A percentile compares a stretch with the other conserved stretches of the same genome.
Evolutionary conservation across 2,329 filamentous ascomycete genomes (phyloP).

Genomic region (Diatrype stigma): DNA sequence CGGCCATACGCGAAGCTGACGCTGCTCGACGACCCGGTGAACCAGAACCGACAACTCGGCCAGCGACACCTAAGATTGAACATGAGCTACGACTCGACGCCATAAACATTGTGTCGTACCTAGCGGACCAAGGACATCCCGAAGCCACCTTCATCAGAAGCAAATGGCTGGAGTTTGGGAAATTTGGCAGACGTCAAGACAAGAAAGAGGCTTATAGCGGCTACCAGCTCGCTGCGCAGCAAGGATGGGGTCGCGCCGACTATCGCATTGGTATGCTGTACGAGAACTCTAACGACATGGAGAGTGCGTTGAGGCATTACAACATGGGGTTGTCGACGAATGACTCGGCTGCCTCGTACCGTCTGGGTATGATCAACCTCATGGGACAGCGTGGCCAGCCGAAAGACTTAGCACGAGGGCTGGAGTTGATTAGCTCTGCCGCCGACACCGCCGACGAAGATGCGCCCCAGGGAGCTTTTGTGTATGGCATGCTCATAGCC

Average conservation of each 20-base stretch:
- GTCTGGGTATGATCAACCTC: slow-evolving; percentile 95
- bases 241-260: slow-evolving; percentile 82
- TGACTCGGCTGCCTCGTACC: slow-evolving; percentile 82
- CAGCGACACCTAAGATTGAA: slow-evolving; percentile 79
- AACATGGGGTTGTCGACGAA: slow-evolving; percentile 71
- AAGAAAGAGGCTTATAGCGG: slow-evolving; percentile 90
- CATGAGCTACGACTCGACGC: slow-evolving; percentile 85
- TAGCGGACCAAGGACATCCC: slow-evolving; percentile 87
- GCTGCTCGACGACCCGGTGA: slow-evolving; percentile 27
- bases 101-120: slow-evolving; percentile 84
- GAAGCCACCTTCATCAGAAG: slow-evolving; percentile 91
- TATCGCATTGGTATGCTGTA: slow-evolving; percentile 99
- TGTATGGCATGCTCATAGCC: slow-evolving; percentile 91
- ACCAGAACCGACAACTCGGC: slow-evolving; percentile 46
- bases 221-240: slow-evolving; percentile 80
- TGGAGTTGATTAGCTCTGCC: slow-evolving; percentile 78
- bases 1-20: slow-evolving; percentile 61
- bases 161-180: slow-evolving; percentile 98
- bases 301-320: slow-evolving; percentile 90
- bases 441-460: slow-evolving; percentile 92
- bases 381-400: slow-evolving; percentile 88
- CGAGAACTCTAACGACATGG: slow-evolving; percentile 88
- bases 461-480: slow-evolving; percentile 91
- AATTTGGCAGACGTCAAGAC: slow-evolving; percentile 85
- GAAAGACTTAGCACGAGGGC: slow-evolving; percentile 72